Evolutionary conservation across 2,329 filamentous ascomycete species (phyloP).

Genomic region (Paracorniculantispora psalliotae): DNA sequence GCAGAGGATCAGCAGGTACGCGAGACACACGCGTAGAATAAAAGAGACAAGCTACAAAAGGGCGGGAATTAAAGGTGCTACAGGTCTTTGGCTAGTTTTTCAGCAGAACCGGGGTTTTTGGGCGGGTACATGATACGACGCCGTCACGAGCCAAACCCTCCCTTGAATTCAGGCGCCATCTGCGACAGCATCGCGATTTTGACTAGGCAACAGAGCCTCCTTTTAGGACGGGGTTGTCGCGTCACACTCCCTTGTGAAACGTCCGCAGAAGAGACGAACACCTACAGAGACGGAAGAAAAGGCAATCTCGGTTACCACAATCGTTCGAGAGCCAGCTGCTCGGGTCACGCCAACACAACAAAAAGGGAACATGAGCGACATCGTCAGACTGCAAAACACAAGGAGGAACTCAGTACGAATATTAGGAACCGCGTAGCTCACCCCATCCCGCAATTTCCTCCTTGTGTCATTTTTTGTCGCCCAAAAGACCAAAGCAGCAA

Average conservation of each 20-base stretch:
- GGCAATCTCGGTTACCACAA: neutral
- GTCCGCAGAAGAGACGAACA: neutral
- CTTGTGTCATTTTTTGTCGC: neutral
- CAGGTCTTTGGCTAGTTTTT: neutral
- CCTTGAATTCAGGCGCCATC: neutral
- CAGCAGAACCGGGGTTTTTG: neutral
- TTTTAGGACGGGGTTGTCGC: neutral
- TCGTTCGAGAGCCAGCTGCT: neutral
- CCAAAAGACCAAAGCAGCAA: neutral
- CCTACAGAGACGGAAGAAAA: neutral
- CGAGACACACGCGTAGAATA: neutral
- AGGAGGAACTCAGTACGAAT: neutral
- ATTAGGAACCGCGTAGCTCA: neutral
- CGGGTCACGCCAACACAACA: neutral
- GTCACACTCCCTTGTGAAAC: neutral
- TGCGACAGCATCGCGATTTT: neutral
- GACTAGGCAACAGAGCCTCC: neutral
- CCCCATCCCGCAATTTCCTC: neutral
- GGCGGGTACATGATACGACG: neutral
- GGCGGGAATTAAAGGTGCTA: neutral
- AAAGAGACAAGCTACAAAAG: neutral
- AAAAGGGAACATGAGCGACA: neutral
- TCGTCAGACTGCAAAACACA: neutral
- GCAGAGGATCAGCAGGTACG: constrained; percentile 6
- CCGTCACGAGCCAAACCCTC: neutral